Percentiles rank a stretch among this genome's conserved stretches.
Conservation (phyloP, 805 yeast species). For the Ascoidea tarda region DNA sequence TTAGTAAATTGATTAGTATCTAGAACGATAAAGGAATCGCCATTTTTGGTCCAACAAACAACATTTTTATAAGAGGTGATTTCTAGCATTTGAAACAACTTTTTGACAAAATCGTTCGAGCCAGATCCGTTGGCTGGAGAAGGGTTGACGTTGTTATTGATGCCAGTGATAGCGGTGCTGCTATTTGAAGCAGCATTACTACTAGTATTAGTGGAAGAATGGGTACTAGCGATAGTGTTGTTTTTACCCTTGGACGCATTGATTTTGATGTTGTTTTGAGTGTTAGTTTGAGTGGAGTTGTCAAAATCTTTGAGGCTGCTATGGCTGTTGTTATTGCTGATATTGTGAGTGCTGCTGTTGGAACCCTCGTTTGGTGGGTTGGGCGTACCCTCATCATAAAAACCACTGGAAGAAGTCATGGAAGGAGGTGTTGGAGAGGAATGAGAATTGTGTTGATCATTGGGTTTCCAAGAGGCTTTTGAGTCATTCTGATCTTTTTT, state of each 20-base stretch:
- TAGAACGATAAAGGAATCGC: conserved; percentile 77
- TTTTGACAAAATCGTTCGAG: conserved; percentile 70
- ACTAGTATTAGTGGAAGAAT: conserved; percentile 3
- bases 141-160: neutral
- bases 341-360: conserved; percentile 10
- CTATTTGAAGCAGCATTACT: conserved; percentile 9
- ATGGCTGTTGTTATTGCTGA: conserved; percentile 5
- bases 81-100: conserved; percentile 73
- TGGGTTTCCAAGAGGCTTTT: no score
- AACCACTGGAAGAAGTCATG: no score
- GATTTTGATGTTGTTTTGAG: conserved; percentile 32
- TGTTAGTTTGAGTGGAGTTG: neutral
- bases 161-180: conserved; percentile 22
- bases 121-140: conserved; percentile 17
- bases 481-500: no score
- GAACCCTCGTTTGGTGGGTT: conserved; percentile 7
- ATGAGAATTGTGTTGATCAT: no score
- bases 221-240: neutral
- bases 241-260: neutral
- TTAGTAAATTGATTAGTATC: conserved; percentile 88
- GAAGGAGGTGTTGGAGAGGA: no score
- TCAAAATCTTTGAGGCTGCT: conserved; percentile 8
- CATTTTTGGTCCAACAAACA: conserved; percentile 78
- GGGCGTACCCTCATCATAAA: no score
- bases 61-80: conserved; percentile 60